Evolutionary conservation across 192 early-diverging fungal species (phyloP), one percentile per base, ranked within the genome.

Genomic region (Allomyces arbusculus): DNA sequence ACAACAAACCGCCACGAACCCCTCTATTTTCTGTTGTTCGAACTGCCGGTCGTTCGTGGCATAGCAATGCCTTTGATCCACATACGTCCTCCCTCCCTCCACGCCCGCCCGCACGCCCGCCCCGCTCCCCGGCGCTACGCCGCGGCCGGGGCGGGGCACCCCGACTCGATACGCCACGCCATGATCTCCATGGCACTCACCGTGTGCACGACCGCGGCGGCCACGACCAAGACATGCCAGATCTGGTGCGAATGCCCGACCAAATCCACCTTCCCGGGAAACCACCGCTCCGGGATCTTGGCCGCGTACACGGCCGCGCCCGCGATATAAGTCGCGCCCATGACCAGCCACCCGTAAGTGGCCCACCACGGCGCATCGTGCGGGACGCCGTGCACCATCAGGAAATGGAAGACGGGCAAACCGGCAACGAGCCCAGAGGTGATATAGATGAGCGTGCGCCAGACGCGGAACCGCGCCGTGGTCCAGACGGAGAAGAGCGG

Each of bases 171-270:
- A 0, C 33, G 33, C 33, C 33, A 40, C 33, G 33, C 33, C 33
- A 40, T 40, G 33, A 40, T 40, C 2, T 40, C 33, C 33, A 40
- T 40, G 33, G 33, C 33, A 8, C 33, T 40, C 4, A 40, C 33
- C 33, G 33, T 40, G 8, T 40, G 33, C 33, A 40, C 33, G 33
- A 40, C 33, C 50, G 50, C 50, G 50, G 16, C 83, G 2, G 78
- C 72, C 25, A 80, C 79, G 22, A 85, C 83, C 70, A 76, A 77
- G 22, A 83, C 70, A 65, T 85, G 83, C 83, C 83, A 85, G 45
- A 83, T 67, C 26, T 80, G 79, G 73, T 85, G 83, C 63, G 80
- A 82, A 44, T 79, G 77, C 44, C 83, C 83, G 66, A 75, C 72
- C 44, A 70, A 68, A 66, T 85, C 83, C 74, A 83, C 82, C 61